These are phyloP conservation scores for Nepenthes alata DNA, from an alignment of 179 eudicot genomes.

Conservation along the genomic window DNA sequence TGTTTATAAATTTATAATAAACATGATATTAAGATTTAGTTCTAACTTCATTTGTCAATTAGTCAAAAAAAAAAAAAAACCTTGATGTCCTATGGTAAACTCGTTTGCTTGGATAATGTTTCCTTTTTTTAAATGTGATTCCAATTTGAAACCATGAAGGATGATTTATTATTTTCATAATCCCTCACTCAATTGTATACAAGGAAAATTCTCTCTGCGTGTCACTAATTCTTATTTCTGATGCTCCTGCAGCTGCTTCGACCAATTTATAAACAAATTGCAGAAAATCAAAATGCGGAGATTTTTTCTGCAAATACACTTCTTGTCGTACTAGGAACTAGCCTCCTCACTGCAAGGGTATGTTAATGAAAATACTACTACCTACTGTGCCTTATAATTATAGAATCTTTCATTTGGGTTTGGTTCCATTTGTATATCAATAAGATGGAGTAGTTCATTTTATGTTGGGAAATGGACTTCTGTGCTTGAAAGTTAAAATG, in stretches of 20 bases:
- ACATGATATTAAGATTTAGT: too few species aligned
- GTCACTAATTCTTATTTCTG: conserved; percentile 7
- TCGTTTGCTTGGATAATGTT: neutral
- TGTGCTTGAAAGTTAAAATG: neutral
- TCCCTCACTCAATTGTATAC: conserved; percentile 2
- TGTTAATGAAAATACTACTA: neutral
- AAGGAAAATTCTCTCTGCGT: neutral
- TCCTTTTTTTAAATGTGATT: neutral
- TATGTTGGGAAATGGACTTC: neutral
- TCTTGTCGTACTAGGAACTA: conserved; percentile 89
- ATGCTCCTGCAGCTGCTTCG: conserved; percentile 71
- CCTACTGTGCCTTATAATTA: neutral
- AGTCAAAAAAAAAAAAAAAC: too few species aligned
- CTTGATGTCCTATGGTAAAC: too few species aligned
- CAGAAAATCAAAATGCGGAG: conserved; percentile 95
- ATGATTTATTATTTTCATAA: neutral
- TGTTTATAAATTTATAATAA: too few species aligned
- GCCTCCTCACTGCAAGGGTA: conserved; percentile 97
- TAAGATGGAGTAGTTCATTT: neutral
- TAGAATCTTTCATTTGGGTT: neutral
- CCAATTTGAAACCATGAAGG: neutral
- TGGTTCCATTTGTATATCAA: neutral
- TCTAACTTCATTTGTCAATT: too few species aligned
- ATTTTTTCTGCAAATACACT: conserved; percentile 96
- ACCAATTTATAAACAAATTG: conserved; percentile 92